phyloP scores from a whole-genome alignment of 2,329 filamentous ascomycete genomes.

The Bipolaris gigantea region DNA sequence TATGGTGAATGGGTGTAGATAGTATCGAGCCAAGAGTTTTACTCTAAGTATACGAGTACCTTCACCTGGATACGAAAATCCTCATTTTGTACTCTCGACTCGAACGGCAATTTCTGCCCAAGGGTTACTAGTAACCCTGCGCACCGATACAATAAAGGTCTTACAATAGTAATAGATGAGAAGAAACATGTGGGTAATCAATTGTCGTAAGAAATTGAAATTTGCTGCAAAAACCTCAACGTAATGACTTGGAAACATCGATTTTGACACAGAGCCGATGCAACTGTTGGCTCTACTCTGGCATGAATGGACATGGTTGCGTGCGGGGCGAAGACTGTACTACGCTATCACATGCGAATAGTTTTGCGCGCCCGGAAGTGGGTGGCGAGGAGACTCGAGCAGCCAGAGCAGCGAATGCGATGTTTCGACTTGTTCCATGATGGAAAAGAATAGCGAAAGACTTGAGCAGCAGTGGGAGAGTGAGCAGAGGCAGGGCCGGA shows the following conservation, averaged over 20 bases:
- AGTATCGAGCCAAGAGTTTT: no score
- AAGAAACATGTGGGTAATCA: background rate
- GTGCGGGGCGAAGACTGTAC: background rate
- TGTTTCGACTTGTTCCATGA: background rate
- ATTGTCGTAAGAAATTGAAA: background rate
- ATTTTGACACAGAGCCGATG: background rate
- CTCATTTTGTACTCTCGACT: no score
- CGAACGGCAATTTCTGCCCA: no score
- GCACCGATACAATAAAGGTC: background rate
- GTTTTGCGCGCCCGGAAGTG: background rate
- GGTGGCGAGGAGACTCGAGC: background rate
- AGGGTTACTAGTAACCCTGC: no score
- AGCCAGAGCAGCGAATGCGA: background rate
- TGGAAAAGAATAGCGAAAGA: background rate
- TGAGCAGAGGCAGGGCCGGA: background rate
- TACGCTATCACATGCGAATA: constrained; percentile 4
- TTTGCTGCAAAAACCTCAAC: background rate
- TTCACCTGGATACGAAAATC: no score
- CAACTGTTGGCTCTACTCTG: background rate
- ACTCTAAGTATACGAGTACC: no score
- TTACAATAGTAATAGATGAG: background rate
- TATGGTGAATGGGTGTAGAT: background rate
- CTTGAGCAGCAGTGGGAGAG: background rate
- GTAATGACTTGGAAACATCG: no score
- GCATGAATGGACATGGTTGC: background rate